Percentiles rank a stretch among this genome's conserved stretches.
phyloP scores from a whole-genome alignment of 352 stramenopile genomes.

The Phytophthora sojae region DNA sequence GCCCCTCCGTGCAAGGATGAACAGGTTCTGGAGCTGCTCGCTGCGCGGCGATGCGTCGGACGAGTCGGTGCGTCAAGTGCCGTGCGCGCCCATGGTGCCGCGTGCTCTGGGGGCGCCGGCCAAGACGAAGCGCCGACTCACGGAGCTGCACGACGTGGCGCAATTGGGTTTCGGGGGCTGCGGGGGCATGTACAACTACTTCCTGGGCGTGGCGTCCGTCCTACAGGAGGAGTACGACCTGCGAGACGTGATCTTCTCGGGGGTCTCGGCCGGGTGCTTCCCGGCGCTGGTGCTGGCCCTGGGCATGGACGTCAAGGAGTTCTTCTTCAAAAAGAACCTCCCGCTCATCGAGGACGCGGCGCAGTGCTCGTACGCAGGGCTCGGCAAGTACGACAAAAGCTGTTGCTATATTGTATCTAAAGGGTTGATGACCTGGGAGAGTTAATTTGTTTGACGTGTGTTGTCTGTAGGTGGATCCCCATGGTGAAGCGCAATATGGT shows the following conservation, averaged over 20 bases:
- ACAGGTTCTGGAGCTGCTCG: constrained; percentile 30
- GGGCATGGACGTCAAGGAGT: constrained; percentile 76
- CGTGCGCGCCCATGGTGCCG: constrained; percentile 16
- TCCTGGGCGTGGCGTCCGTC: constrained; percentile 79
- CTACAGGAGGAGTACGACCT: constrained; percentile 79
- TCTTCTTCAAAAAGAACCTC: constrained; percentile 88
- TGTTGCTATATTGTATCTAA: neutral
- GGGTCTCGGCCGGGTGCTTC: constrained; percentile 81
- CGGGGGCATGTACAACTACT: constrained; percentile 90
- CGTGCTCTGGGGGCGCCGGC: constrained; percentile 22
- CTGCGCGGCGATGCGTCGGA: constrained; percentile 11
- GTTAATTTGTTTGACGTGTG: neutral
- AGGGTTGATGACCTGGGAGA: neutral
- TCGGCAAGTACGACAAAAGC: constrained; percentile 56
- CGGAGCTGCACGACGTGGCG: constrained; percentile 59
- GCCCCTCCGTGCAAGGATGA: constrained; percentile 16
- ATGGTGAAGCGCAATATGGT: constrained; percentile 77
- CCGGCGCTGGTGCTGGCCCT: constrained; percentile 70
- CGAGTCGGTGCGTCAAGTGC: constrained; percentile 16
- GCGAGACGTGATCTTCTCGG: constrained; percentile 76
- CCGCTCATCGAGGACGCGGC: constrained; percentile 74
- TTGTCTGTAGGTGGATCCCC: constrained; percentile 65
- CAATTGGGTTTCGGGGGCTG: constrained; percentile 86
- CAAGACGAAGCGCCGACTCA: constrained; percentile 56
- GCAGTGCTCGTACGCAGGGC: constrained; percentile 57